These are phyloP conservation scores for Haematococcus sp. DNA, from an alignment of 139 green algal species.

Conservation along the genomic window DNA sequence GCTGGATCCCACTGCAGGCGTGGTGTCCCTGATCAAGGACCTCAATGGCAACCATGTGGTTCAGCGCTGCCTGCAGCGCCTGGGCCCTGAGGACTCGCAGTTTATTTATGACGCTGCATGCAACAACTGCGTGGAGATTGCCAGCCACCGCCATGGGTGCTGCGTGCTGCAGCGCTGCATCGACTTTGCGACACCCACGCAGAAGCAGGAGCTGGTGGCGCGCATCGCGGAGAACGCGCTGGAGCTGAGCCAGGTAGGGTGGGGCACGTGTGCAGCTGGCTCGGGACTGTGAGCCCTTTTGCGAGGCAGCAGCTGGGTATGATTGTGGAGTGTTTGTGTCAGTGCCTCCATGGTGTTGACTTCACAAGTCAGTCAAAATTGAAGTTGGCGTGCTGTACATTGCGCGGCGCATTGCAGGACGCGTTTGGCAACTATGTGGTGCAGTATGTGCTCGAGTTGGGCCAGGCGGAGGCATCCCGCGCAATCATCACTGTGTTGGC, in stretches of 20 bases:
- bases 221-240: constrained; percentile 83
- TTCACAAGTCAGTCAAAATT: no score
- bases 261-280: no score
- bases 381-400: no score
- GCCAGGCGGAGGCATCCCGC: constrained; percentile 67
- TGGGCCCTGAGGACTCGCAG: constrained; percentile 73
- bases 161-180: constrained; percentile 99
- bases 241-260: constrained; percentile 76
- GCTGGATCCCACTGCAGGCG: constrained; percentile 42
- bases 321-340: no score
- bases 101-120: constrained; percentile 94
- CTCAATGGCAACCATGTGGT: constrained; percentile 99
- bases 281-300: no score
- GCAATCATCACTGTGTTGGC: constrained; percentile 76
- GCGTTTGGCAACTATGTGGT: constrained; percentile 98
- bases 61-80: constrained; percentile 91
- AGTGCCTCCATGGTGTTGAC: no score
- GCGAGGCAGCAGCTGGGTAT: no score
- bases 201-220: constrained; percentile 78
- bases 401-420: constrained; percentile 56
- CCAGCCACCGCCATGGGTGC: constrained; percentile 96
- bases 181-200: constrained; percentile 84
- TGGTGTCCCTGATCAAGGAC: constrained; percentile 96
- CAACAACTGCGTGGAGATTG: constrained; percentile 87
- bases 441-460: constrained; percentile 97